Percentiles rank a stretch among this genome's conserved stretches.
phyloP scores from a whole-genome alignment of 2,329 filamentous ascomycete species.

The Ophidiomyces ophidiicola region DNA sequence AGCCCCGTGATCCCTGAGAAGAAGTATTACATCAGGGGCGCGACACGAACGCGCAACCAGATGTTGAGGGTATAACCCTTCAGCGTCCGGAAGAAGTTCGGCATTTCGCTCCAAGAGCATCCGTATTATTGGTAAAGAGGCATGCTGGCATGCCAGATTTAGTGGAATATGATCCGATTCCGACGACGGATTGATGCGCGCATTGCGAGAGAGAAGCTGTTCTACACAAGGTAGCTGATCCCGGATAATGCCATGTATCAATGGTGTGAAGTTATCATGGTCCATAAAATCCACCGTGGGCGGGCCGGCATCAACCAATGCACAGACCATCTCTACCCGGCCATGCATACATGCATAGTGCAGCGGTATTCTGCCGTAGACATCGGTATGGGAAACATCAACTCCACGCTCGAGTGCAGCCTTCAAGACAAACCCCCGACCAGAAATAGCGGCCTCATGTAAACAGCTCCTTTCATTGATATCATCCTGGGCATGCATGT shows the following conservation, averaged over 20 bases:
- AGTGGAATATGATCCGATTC: conserved; percentile 87
- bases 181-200: conserved; percentile 73
- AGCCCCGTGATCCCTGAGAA: conserved; percentile 74
- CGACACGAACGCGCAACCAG: conserved; percentile 82
- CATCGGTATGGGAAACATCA: conserved; percentile 68
- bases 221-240: conserved; percentile 69
- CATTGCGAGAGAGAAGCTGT: conserved; percentile 60
- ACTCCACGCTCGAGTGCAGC: conserved; percentile 65
- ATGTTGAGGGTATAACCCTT: conserved; percentile 94
- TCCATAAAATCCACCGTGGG: conserved; percentile 78
- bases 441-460: conserved; percentile 93
- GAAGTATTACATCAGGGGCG: conserved; percentile 62
- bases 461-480: conserved; percentile 96
- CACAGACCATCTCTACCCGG: conserved; percentile 67
- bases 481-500: conserved; percentile 88
- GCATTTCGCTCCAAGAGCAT: conserved; percentile 71
- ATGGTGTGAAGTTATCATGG: conserved; percentile 90
- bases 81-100: conserved; percentile 79
- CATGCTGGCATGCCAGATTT: conserved; percentile 90
- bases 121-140: conserved; percentile 70
- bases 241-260: conserved; percentile 91
- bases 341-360: conserved; percentile 97
- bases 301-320: conserved; percentile 55
- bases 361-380: conserved; percentile 83
- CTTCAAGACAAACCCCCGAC: conserved; percentile 63